A percentile compares a stretch with the other conserved stretches of the same genome.
phyloP scores from a whole-genome alignment of 176 grass and related monocot species.

The Saccharum spontaneum region DNA sequence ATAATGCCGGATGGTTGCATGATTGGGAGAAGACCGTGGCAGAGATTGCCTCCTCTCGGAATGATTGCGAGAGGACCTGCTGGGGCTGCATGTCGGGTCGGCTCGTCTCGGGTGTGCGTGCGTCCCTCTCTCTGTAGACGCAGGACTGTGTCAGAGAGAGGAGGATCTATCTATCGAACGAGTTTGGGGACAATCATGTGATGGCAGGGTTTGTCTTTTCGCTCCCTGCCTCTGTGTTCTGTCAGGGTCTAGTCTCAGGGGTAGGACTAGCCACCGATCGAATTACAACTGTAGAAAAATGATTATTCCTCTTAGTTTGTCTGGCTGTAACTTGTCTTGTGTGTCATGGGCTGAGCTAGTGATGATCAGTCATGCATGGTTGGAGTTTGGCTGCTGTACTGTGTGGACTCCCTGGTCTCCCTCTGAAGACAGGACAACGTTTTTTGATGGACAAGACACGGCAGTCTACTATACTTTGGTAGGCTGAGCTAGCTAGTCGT shows the following conservation, averaged over 20 bases:
- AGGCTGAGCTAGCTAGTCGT: background rate
- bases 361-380: background rate
- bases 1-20: conserved; percentile 53
- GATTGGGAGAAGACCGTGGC: conserved; percentile 56
- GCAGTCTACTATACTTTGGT: background rate
- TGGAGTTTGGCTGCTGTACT: background rate
- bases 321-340: conserved; percentile 34
- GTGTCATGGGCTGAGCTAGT: conserved; percentile 26
- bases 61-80: conserved; percentile 59
- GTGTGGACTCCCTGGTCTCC: background rate
- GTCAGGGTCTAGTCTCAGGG: background rate
- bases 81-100: conserved; percentile 38
- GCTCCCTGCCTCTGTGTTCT: background rate
- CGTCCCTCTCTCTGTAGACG: background rate
- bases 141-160: conserved; percentile 44
- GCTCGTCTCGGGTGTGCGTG: background rate
- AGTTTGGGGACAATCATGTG: conserved; percentile 30
- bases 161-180: conserved; percentile 23
- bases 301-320: conserved; percentile 20
- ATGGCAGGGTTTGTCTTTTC: conserved; percentile 51
- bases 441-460: conserved; percentile 2
- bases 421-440: background rate
- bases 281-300: conserved; percentile 9
- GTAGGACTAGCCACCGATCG: background rate
- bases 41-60: conserved; percentile 39